Evolutionary conservation across 2,329 filamentous ascomycete species (phyloP).

Genomic region (Penicillium sp.): DNA sequence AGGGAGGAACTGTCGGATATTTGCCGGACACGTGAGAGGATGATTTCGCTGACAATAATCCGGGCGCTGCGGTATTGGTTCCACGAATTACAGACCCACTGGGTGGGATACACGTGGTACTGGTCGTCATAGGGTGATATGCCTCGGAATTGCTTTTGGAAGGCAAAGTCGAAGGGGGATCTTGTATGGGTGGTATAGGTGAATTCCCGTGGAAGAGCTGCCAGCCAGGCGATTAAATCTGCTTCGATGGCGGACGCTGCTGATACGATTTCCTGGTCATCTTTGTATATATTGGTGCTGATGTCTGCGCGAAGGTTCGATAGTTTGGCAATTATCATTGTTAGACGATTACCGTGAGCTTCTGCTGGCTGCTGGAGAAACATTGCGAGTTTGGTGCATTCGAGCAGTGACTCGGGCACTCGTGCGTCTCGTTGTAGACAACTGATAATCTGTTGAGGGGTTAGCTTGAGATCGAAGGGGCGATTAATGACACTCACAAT

Average conservation of each 20-base stretch:
- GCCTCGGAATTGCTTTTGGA: conserved; percentile 31
- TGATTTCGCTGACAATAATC: conserved; percentile 53
- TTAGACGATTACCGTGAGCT: conserved; percentile 30
- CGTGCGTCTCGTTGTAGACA: conserved; percentile 34
- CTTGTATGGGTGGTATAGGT: conserved; percentile 27
- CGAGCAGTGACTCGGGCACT: conserved; percentile 33
- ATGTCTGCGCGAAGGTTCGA: conserved; percentile 38
- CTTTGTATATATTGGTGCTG: conserved; percentile 21
- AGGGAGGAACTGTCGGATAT: conserved; percentile 24
- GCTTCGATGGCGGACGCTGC: conserved; percentile 34
- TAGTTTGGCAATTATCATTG: conserved; percentile 29
- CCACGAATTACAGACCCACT: conserved; percentile 57
- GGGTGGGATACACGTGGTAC: conserved; percentile 56
- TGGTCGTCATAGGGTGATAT: conserved; percentile 46
- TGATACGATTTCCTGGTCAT: conserved; percentile 31
- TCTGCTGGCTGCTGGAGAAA: conserved; percentile 29
- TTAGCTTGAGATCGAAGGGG: conserved; percentile 4
- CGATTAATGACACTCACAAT: conserved; percentile 44
- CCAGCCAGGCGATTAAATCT: conserved; percentile 35
- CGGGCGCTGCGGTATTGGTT: conserved; percentile 60
- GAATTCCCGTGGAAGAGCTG: conserved; percentile 27
- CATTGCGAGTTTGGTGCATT: conserved; percentile 32
- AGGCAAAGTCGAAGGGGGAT: conserved; percentile 33
- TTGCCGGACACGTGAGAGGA: conserved; percentile 36
- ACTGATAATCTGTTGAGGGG: conserved; percentile 31